A percentile compares a stretch with the other conserved stretches of the same genome.
Evolutionary conservation across 139 green algal species (phyloP).

Genomic region (Spirogloea muscicola): DNA sequence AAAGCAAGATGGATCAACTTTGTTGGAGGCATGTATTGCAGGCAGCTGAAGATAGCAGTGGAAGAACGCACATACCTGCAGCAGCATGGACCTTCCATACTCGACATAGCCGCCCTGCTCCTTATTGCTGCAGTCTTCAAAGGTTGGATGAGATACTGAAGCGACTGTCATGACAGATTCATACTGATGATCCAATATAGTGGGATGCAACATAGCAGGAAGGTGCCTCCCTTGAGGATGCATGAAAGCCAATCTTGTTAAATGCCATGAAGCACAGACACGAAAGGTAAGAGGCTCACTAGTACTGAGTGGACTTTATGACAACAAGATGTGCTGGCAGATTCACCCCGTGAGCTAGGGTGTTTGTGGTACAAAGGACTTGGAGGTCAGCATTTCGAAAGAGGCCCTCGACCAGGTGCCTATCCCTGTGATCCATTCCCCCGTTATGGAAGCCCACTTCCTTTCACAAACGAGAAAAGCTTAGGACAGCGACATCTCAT

Average conservation of each 20-base stretch:
- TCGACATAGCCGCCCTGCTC: slow-evolving; percentile 70
- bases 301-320: slow-evolving; percentile 77
- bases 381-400: slow-evolving; percentile 30
- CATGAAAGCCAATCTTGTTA: too few species aligned
- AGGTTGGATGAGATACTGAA: too few species aligned
- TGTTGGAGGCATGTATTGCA: too few species aligned
- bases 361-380: slow-evolving; percentile 85
- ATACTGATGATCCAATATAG: too few species aligned
- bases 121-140: slow-evolving; percentile 34
- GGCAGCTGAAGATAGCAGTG: too few species aligned
- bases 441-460: slow-evolving; percentile 76
- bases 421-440: slow-evolving; percentile 72
- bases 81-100: slow-evolving; percentile 73
- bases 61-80: too few species aligned
- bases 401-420: slow-evolving; percentile 36
- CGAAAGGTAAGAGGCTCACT: slow-evolving; percentile 31
- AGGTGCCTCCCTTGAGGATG: too few species aligned
- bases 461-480: slow-evolving; percentile 2
- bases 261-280: too few species aligned
- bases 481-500: neutral
- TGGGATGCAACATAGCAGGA: too few species aligned
- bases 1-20: too few species aligned
- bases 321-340: slow-evolving; percentile 90
- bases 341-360: slow-evolving; percentile 87
- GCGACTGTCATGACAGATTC: too few species aligned